These are phyloP conservation scores for Trametes cinnabarina DNA, from an alignment of 768 basidiomycete genomes.

Conservation along the genomic window DNA sequence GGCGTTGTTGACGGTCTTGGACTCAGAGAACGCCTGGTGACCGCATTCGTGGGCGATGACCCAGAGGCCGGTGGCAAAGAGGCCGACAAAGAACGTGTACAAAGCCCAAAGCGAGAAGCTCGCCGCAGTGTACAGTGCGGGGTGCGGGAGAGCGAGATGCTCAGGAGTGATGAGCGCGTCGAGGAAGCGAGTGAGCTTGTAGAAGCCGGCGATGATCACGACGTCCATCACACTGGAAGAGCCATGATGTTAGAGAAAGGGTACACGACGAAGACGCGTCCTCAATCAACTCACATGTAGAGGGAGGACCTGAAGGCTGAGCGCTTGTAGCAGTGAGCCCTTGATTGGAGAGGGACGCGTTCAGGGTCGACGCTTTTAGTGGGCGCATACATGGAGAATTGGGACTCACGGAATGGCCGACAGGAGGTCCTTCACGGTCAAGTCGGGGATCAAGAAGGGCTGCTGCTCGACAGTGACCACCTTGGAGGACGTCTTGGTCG, in stretches of 20 bases:
- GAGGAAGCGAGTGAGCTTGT: constrained; percentile 63
- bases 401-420: constrained; percentile 73
- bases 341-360: constrained; percentile 26
- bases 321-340: constrained; percentile 86
- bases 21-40: constrained; percentile 94
- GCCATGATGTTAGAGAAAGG: constrained; percentile 9
- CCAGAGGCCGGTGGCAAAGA: constrained; percentile 92
- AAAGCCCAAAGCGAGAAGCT: constrained; percentile 72
- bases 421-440: constrained; percentile 84
- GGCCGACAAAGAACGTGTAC: constrained; percentile 79
- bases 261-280: constrained; percentile 1
- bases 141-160: constrained; percentile 53
- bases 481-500: constrained; percentile 11
- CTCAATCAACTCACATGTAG: constrained; percentile 60
- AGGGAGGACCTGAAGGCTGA: constrained; percentile 75
- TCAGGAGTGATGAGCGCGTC: constrained; percentile 62
- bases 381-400: not conserved
- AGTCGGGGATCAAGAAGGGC: constrained; percentile 71
- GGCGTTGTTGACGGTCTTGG: constrained; percentile 85
- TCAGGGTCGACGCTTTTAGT: not conserved
- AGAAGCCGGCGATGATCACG: constrained; percentile 63
- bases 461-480: constrained; percentile 50
- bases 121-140: constrained; percentile 59
- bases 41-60: constrained; percentile 94
- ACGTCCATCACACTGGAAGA: constrained; percentile 67